phyloP scores from a whole-genome alignment of 352 stramenopile genomes.

The Phytopythium kandeliae region DNA sequence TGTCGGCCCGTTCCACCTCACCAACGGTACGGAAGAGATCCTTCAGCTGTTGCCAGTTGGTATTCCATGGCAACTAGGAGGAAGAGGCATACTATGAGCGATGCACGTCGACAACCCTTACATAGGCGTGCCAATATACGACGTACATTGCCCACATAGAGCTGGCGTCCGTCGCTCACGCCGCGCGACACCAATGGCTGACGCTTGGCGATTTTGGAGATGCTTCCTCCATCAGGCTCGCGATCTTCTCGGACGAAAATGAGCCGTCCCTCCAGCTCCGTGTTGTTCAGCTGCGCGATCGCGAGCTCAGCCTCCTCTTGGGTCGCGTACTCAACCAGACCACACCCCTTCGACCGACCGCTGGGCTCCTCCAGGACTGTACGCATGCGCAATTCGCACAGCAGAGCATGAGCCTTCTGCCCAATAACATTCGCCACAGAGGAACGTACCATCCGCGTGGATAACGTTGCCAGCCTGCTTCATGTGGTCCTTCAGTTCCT shows the following conservation, averaged over 20 bases:
- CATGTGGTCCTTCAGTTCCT: constrained; percentile 96
- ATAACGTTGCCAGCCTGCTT: constrained; percentile 79
- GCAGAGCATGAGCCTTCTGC: neutral
- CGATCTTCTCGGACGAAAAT: constrained; percentile 88
- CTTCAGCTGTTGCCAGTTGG: constrained; percentile 65
- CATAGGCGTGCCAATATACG: neutral
- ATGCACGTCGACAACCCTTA: neutral
- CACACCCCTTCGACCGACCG: constrained; percentile 89
- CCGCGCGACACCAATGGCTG: constrained; percentile 10
- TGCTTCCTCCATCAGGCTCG: constrained; percentile 63
- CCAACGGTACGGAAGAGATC: constrained; percentile 58
- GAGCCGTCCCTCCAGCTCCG: constrained; percentile 87
- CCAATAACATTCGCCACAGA: neutral
- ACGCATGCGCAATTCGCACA: neutral
- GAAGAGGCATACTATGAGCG: constrained; percentile 3
- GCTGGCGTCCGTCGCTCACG: constrained; percentile 27
- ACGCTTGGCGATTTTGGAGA: constrained; percentile 59
- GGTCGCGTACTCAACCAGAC: constrained; percentile 63
- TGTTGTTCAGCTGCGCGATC: constrained; percentile 90
- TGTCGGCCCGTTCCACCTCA: constrained; percentile 63
- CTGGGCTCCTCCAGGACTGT: constrained; percentile 71
- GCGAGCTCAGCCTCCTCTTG: constrained; percentile 76
- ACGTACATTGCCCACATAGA: constrained; percentile 79
- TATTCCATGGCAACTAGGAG: constrained; percentile 54
- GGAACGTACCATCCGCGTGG: constrained; percentile 56